These are phyloP conservation scores for Neofusicoccum kwambonambiense DNA, from an alignment of 2,329 filamentous ascomycete species.

Conservation along the genomic window DNA sequence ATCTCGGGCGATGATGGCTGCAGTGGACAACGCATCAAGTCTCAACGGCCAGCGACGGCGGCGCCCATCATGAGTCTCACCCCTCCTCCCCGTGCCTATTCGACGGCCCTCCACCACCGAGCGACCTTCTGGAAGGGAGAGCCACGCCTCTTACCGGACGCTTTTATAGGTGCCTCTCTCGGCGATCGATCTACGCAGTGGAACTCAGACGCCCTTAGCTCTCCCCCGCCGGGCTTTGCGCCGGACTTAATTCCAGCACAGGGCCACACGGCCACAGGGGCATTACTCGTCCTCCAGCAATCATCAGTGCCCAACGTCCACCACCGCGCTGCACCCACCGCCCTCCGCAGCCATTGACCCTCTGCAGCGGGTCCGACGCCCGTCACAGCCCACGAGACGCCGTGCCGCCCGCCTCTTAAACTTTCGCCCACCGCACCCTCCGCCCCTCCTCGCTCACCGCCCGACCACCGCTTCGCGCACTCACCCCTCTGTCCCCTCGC, in stretches of 20 bases:
- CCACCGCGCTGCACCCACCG: not conserved
- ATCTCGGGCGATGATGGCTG: slow-evolving; percentile 8
- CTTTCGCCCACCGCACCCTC: not conserved
- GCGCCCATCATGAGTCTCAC: not conserved
- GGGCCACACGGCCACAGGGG: not conserved
- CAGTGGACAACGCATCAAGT: slow-evolving; percentile 15
- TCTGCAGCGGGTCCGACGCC: not conserved
- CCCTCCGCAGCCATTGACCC: slow-evolving; percentile 1
- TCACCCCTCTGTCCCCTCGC: not conserved
- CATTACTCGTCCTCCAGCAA: not conserved
- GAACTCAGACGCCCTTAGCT: not conserved
- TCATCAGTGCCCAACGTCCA: slow-evolving; percentile 3
- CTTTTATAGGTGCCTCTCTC: slow-evolving; percentile 2
- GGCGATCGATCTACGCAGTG: slow-evolving; percentile 4
- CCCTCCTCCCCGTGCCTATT: slow-evolving; percentile 2
- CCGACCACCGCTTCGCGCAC: not conserved
- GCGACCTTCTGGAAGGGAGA: slow-evolving; percentile 7
- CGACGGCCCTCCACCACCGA: not conserved
- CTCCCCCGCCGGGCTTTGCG: not conserved
- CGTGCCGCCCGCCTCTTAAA: not conserved
- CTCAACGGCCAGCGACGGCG: not conserved
- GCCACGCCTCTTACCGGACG: not conserved
- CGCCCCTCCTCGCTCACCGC: not conserved
- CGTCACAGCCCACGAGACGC: not conserved
- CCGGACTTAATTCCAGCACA: not conserved